phyloP scores from a whole-genome alignment of 1,284 basidiomycete species.

The Anthracocystis panici-leucophaei region DNA sequence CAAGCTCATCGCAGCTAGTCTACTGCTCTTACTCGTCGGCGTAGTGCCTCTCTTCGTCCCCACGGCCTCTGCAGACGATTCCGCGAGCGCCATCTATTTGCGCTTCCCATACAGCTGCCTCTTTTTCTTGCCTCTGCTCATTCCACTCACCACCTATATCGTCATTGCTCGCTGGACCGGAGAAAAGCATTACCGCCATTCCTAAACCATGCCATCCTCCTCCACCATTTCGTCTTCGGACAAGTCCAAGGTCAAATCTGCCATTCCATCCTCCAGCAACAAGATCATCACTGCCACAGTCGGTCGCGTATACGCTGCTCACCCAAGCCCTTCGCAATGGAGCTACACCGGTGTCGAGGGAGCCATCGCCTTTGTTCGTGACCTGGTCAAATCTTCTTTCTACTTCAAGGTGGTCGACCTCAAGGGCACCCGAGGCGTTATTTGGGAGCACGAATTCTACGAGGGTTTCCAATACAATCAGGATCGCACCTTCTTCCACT shows the following conservation, averaged over 20 bases:
- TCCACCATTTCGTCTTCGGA: conserved; percentile 64
- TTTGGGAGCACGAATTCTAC: conserved; percentile 95
- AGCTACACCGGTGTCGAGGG: conserved; percentile 65
- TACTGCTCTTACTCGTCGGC: conserved; percentile 27
- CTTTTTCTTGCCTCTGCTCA: conserved; percentile 59
- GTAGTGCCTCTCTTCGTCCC: conserved; percentile 16
- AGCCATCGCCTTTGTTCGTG: conserved; percentile 64
- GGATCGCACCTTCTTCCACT: conserved; percentile 92
- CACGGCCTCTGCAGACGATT: not conserved
- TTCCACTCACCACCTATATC: conserved; percentile 61
- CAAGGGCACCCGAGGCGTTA: conserved; percentile 81
- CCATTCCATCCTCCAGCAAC: conserved; percentile 61
- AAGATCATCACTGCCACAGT: conserved; percentile 69
- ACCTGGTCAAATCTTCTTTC: conserved; percentile 54
- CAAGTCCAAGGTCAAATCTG: conserved; percentile 67
- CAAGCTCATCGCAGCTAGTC: conserved; percentile 27
- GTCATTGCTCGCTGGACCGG: conserved; percentile 66
- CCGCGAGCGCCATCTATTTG: conserved; percentile 23
- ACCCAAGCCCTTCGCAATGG: conserved; percentile 55
- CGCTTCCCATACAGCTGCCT: conserved; percentile 49
- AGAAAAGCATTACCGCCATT: conserved; percentile 56
- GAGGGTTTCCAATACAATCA: conserved; percentile 84
- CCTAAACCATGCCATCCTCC: conserved; percentile 60
- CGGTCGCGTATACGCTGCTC: conserved; percentile 65
- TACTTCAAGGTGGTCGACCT: conserved; percentile 65